Conservation (phyloP, 768 basidiomycete genomes). For the Mycena olivaceomarginata region DNA sequence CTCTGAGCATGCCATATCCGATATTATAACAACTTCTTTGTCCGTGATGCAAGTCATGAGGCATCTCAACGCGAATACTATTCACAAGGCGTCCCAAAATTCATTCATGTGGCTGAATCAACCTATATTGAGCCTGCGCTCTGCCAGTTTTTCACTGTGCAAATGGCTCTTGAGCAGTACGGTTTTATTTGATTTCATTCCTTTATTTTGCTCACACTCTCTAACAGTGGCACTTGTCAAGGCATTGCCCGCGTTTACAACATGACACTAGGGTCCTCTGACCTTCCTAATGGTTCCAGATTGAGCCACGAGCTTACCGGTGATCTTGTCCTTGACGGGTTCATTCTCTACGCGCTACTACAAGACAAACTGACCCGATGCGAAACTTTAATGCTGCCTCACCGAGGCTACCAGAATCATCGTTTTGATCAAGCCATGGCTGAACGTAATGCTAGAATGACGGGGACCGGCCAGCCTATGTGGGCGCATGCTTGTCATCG, state of each 20-base stretch:
- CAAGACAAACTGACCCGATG: too few species aligned
- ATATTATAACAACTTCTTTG: conserved; percentile 28
- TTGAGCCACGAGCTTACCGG: too few species aligned
- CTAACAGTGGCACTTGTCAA: not conserved
- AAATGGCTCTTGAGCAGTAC: conserved; percentile 19
- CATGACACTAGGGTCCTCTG: not conserved
- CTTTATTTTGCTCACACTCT: not conserved
- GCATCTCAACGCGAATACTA: conserved; percentile 12
- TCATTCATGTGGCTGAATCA: conserved; percentile 5
- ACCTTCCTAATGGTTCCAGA: not conserved
- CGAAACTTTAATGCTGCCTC: too few species aligned
- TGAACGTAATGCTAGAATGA: too few species aligned
- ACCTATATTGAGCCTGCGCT: conserved; percentile 3
- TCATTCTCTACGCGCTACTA: too few species aligned
- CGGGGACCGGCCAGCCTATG: too few species aligned
- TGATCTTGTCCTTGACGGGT: too few species aligned
- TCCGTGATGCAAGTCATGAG: not conserved
- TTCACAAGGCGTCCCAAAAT: not conserved
- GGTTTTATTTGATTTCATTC: not conserved
- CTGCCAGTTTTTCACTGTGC: not conserved
- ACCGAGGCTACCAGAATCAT: too few species aligned
- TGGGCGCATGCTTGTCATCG: too few species aligned
- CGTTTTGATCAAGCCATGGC: too few species aligned
- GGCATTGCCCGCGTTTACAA: conserved; percentile 23
- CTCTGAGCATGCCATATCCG: conserved; percentile 22